Evolutionary conservation across 2,329 filamentous ascomycete genomes (phyloP).

Genomic region (Ophiosphaerella narmari): DNA sequence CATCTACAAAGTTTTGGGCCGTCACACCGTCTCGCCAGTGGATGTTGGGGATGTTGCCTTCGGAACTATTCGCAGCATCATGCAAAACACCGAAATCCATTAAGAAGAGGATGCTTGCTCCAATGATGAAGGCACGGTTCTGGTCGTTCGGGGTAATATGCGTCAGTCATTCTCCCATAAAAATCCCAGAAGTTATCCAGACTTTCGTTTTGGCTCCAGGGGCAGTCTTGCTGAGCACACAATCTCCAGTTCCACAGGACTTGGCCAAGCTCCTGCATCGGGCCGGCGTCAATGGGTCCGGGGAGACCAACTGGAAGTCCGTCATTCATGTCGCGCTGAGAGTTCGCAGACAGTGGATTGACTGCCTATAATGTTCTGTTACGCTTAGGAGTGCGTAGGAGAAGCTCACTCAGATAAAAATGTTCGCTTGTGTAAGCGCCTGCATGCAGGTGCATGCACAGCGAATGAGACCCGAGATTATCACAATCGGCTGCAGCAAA

Average conservation of each 20-base stretch:
- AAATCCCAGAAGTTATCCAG: neutral
- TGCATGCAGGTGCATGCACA: neutral
- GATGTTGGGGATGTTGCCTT: neutral
- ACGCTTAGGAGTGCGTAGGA: too few relatives aligned
- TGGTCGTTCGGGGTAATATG: neutral
- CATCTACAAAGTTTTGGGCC: neutral
- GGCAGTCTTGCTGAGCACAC: neutral
- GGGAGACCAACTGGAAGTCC: neutral
- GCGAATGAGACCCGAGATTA: neutral
- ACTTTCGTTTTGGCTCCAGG: neutral
- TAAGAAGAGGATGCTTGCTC: neutral
- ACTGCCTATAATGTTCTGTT: too few relatives aligned
- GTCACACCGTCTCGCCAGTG: neutral
- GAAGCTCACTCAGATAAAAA: neutral
- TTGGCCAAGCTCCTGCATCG: neutral
- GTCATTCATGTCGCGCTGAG: neutral
- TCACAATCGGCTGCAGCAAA: neutral
- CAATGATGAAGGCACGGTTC: constrained; percentile 1
- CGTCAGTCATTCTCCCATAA: neutral
- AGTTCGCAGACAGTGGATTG: too few relatives aligned
- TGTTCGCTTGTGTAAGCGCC: neutral
- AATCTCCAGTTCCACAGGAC: neutral
- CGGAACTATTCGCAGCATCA: neutral
- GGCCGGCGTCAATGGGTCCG: neutral
- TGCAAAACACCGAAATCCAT: constrained; percentile 1